phyloP scores from a whole-genome alignment of 306 rosid genomes.

The Cicer arietinum region DNA sequence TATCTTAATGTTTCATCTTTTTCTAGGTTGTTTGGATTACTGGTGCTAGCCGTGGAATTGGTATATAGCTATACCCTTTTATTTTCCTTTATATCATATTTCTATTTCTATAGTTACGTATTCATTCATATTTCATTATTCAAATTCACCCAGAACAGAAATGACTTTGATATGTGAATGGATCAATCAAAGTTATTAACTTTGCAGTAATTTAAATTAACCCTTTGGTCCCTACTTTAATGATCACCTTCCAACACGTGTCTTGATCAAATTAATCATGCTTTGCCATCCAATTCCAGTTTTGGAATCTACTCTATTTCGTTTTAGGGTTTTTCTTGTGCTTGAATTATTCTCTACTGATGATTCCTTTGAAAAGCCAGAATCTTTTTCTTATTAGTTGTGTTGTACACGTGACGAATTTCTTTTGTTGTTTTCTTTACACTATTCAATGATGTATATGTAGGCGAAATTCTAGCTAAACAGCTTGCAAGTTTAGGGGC shows the following conservation, averaged over 20 bases:
- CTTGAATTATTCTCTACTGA: not conserved
- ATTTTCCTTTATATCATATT: slow-evolving; percentile 1
- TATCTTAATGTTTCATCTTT: slow-evolving; percentile 23
- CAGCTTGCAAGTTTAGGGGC: slow-evolving; percentile 92
- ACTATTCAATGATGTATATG: slow-evolving; percentile 29
- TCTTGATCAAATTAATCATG: slow-evolving; percentile 11
- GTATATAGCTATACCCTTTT: slow-evolving; percentile 34
- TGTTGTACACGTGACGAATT: slow-evolving; percentile 32
- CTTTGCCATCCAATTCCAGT: slow-evolving; percentile 3
- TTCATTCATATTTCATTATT: slow-evolving; percentile 1
- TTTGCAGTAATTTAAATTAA: slow-evolving; percentile 4
- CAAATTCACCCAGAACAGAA: not conserved
- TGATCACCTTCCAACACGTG: not conserved
- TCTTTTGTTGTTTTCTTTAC: not conserved
- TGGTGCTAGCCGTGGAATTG: slow-evolving; percentile 99
- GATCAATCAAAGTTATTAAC: not conserved
- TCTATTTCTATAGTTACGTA: not conserved
- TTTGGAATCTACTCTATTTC: slow-evolving; percentile 1
- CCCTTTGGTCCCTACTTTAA: not conserved
- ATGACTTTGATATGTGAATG: slow-evolving; percentile 1
- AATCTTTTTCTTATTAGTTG: slow-evolving; percentile 22
- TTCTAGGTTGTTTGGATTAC: slow-evolving; percentile 91
- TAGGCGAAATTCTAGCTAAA: slow-evolving; percentile 88
- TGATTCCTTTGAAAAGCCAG: slow-evolving; percentile 1
- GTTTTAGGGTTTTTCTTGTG: slow-evolving; percentile 3